Evolutionary conservation across 257 asterid species (phyloP).

Genomic region (Scutellaria galericulata): DNA sequence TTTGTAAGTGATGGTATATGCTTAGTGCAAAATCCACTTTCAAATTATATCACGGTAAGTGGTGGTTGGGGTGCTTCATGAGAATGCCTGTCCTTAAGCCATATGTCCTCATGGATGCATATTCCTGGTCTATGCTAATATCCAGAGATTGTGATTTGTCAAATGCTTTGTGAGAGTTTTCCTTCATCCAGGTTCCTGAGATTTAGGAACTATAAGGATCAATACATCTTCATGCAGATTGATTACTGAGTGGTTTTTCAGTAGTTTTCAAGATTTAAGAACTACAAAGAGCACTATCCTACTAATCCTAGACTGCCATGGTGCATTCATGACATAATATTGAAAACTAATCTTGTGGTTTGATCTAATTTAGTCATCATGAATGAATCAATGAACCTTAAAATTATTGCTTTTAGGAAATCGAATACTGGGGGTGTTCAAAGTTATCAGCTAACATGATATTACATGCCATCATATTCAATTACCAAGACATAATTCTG

Average conservation of each 20-base stretch:
- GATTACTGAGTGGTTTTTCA: neutral
- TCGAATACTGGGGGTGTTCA: neutral
- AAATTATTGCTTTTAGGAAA: conserved; percentile 19
- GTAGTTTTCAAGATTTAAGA: conserved; percentile 1
- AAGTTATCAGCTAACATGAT: conserved; percentile 7
- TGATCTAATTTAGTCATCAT: conserved; percentile 17
- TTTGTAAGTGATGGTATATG: neutral
- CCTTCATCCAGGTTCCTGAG: neutral
- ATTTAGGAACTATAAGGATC: neutral
- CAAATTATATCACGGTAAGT: neutral
- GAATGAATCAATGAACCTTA: conserved; percentile 9
- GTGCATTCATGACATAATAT: neutral
- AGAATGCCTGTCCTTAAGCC: conserved; percentile 22
- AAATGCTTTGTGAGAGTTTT: neutral
- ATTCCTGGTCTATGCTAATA: neutral
- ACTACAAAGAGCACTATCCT: neutral
- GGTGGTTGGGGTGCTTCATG: conserved; percentile 3
- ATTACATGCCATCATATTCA: neutral
- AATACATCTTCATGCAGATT: neutral
- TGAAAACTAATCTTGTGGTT: neutral
- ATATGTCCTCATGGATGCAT: neutral
- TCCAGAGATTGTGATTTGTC: neutral
- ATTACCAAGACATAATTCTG: neutral
- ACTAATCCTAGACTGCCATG: neutral
- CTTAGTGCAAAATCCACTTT: conserved; percentile 21